A percentile compares a stretch with the other conserved stretches of the same genome.
These are phyloP conservation scores for Pichiaceae sp. DNA, from an alignment of 1,139 yeast genomes.

Conservation along the genomic window DNA sequence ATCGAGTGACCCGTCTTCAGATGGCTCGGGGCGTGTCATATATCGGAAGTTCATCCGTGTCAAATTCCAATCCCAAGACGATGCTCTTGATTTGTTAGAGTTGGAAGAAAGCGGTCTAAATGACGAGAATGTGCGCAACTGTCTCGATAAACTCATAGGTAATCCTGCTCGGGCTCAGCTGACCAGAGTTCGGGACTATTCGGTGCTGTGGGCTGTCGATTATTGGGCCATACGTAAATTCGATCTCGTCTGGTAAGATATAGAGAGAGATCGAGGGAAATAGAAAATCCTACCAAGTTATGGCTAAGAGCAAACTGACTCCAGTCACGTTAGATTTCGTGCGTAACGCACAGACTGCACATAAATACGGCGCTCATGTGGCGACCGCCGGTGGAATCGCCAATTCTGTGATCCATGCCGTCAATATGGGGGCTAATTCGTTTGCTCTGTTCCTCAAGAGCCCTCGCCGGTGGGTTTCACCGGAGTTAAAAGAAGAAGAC, in stretches of 20 bases:
- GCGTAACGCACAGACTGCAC: slow-evolving; percentile 10
- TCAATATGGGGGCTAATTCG: slow-evolving; percentile 64
- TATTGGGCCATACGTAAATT: background rate
- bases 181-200: background rate
- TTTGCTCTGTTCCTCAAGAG: slow-evolving; percentile 88
- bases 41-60: background rate
- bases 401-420: slow-evolving; percentile 68
- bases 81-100: background rate
- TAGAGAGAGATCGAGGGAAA: too few species aligned
- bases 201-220: background rate
- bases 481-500: slow-evolving; percentile 63
- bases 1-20: background rate
- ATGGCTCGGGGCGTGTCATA: background rate
- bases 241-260: too few species aligned
- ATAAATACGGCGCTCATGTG: slow-evolving; percentile 78
- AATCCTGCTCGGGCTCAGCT: background rate
- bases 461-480: slow-evolving; percentile 87
- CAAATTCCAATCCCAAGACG: background rate
- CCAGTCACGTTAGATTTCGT: slow-evolving; percentile 3
- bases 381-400: slow-evolving; percentile 64
- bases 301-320: background rate
- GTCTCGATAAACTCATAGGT: background rate
- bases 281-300: too few species aligned
- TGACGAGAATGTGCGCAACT: background rate
- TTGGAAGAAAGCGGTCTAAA: background rate